Evolutionary conservation across 2,329 filamentous ascomycete species (phyloP), one percentile per base, ranked within the genome.

Genomic region (Diaporthe amygdali): DNA sequence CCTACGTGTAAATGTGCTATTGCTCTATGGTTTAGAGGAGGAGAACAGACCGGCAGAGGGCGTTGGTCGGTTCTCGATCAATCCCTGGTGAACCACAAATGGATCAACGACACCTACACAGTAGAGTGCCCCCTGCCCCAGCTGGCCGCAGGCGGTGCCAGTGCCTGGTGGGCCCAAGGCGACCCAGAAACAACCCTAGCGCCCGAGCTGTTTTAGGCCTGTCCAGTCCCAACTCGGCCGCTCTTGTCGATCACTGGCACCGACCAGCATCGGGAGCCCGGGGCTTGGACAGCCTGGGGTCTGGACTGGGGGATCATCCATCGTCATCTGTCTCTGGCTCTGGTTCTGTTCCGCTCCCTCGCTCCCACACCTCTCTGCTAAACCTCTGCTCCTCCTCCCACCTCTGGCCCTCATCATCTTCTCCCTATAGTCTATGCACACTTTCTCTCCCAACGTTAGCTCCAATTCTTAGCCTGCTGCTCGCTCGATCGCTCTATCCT

Each of bases 221-320:
- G 27, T 17, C 25, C 41, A 63, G 41, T 47, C 56, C 56, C 41
- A 63, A 22, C 56, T 63, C 27, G 56, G 56, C 20, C 56, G 7
- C 41, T 63, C 27, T 63, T 63, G 56, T 47, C 56, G 59, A 63
- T 63, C 59, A 63, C 41, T 63, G 27, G 41, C 44, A 46, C 55
- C 25, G 59, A 46, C 41, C 59, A 47, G 20, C 41, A 47, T 63
- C 59, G 41, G 59, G 59, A 47, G n/a, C 59, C 41, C 59, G 59
- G 59, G 56, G 39, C 27, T 63, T 63, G n/a, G 37, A 30, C 56
- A 34, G 39, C 30, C n/a, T n/a, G n/a, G n/a, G n/a, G n/a, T 17
- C 39, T 46, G 56, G 22, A 25, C 25, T 46, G 27, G 25, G 46
- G 56, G 39, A 61, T 61, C 56, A 61, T 61, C 41, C 59, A 63